These are phyloP conservation scores for Globisporangium emineosum DNA, from an alignment of 352 stramenopile genomes.

Conservation along the genomic window DNA sequence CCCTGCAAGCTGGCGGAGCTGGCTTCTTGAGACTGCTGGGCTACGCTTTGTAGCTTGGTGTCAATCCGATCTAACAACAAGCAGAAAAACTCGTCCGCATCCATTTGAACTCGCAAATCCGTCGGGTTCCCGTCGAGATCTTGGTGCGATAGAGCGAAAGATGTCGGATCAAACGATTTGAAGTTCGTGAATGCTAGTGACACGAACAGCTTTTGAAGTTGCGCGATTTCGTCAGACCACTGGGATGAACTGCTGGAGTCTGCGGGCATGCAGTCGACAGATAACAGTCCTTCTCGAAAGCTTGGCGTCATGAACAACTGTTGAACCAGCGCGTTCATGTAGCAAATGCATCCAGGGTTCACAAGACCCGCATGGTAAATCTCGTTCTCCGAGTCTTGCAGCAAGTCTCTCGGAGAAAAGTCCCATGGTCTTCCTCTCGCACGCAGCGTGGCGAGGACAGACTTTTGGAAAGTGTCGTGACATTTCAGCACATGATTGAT, in stretches of 20 bases:
- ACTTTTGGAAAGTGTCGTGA: constrained; percentile 23
- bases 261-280: constrained; percentile 24
- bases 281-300: constrained; percentile 56
- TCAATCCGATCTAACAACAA: constrained; percentile 78
- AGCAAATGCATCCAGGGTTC: constrained; percentile 99
- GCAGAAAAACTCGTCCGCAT: constrained; percentile 82
- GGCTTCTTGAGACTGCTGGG: background rate
- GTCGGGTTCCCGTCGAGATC: constrained; percentile 74
- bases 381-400: constrained; percentile 26
- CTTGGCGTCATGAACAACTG: constrained; percentile 89
- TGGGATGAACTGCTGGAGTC: constrained; percentile 9
- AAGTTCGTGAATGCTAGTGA: constrained; percentile 41
- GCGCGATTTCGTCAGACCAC: constrained; percentile 49
- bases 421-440: constrained; percentile 54
- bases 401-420: constrained; percentile 41
- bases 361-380: constrained; percentile 83
- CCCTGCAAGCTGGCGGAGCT: background rate
- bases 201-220: constrained; percentile 75
- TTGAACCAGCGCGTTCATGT: constrained; percentile 99
- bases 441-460: constrained; percentile 27
- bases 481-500: background rate
- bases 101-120: constrained; percentile 75
- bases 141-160: constrained; percentile 63
- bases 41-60: constrained; percentile 19
- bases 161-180: constrained; percentile 52